Percentiles rank a stretch among this genome's conserved stretches.
phyloP scores from a whole-genome alignment of 2,329 filamentous ascomycete genomes.

The Penicillium fuscoglaucum region DNA sequence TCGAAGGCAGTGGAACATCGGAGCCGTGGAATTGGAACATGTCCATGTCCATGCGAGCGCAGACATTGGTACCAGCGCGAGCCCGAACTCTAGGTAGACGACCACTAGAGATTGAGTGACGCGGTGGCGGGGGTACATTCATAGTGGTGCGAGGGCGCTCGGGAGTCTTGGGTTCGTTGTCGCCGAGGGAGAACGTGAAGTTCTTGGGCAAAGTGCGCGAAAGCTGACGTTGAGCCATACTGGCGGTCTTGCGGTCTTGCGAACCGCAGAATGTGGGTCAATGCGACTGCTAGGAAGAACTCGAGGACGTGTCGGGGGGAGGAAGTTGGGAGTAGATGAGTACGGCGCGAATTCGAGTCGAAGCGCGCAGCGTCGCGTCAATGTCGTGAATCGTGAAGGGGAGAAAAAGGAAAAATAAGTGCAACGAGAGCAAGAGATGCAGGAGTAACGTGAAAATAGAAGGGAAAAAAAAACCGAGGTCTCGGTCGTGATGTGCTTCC shows the following conservation, averaged over 20 bases:
- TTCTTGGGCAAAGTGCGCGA: slow-evolving; percentile 51
- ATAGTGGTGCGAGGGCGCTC: slow-evolving; percentile 42
- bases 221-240: slow-evolving; percentile 43
- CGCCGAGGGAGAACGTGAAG: slow-evolving; percentile 44
- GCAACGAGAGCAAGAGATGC: slow-evolving; percentile 19
- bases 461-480: slow-evolving; percentile 18
- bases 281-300: slow-evolving; percentile 11
- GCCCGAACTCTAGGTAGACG: slow-evolving; percentile 44
- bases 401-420: slow-evolving; percentile 14
- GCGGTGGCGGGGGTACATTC: slow-evolving; percentile 47
- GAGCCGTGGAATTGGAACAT: slow-evolving; percentile 34
- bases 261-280: slow-evolving; percentile 12
- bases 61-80: slow-evolving; percentile 40
- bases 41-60: slow-evolving; percentile 38
- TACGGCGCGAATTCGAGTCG: slow-evolving; percentile 11
- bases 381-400: slow-evolving; percentile 26
- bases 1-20: slow-evolving; percentile 47
- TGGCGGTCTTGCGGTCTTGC: slow-evolving; percentile 12
- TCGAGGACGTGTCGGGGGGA: slow-evolving; percentile 8
- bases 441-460: slow-evolving; percentile 2
- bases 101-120: slow-evolving; percentile 44
- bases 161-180: slow-evolving; percentile 45
- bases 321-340: slow-evolving; percentile 1
- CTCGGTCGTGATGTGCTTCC: slow-evolving; percentile 13
- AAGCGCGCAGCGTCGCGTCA: slow-evolving; percentile 19